phyloP scores from a whole-genome alignment of 441 rosid genomes.

The Euphorbia schlechtendalii region DNA sequence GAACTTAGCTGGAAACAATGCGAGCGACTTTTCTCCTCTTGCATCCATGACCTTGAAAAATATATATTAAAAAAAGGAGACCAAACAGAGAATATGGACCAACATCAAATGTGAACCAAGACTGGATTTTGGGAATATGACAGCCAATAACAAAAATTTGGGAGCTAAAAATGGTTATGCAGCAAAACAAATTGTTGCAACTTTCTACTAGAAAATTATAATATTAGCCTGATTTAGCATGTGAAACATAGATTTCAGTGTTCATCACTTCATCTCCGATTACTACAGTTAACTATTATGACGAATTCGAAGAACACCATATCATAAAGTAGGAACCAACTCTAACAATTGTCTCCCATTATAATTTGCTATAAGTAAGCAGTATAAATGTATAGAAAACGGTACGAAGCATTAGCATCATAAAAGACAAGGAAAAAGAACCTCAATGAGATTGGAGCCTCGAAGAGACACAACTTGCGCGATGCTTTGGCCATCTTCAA shows the following conservation, averaged over 20 bases:
- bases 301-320: too few species aligned
- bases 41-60: constrained; percentile 62
- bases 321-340: too few species aligned
- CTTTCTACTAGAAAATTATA: too few species aligned
- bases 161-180: background rate
- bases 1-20: constrained; percentile 85
- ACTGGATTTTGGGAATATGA: background rate
- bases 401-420: background rate
- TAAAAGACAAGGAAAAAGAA: constrained; percentile 12
- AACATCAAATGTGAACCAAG: background rate
- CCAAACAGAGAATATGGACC: background rate
- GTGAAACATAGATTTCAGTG: too few species aligned
- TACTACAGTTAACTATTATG: too few species aligned
- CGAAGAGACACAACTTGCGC: constrained; percentile 73
- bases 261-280: too few species aligned
- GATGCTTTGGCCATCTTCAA: constrained; percentile 64
- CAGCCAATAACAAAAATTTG: background rate
- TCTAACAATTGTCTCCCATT: too few species aligned
- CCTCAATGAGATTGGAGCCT: constrained; percentile 94
- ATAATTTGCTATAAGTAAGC: too few species aligned
- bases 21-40: constrained; percentile 61
- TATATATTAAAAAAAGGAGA: background rate
- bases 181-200: too few species aligned
- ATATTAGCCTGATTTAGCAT: too few species aligned
- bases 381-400: background rate